phyloP scores from a whole-genome alignment of 2,329 filamentous ascomycete species.

The Taxawa tesnikishii region DNA sequence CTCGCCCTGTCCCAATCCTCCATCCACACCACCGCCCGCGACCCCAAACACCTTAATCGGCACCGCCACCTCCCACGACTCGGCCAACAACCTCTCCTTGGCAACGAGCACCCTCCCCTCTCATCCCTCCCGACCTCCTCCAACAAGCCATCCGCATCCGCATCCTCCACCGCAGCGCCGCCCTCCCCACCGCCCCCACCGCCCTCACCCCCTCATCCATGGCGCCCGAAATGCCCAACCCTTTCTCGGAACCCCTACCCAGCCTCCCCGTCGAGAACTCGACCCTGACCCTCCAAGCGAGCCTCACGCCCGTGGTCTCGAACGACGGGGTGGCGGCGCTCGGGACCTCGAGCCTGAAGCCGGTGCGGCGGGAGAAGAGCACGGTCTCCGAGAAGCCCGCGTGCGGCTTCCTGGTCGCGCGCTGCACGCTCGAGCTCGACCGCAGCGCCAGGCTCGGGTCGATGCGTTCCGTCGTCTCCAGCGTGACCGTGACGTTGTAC shows the following conservation, averaged over 20 bases:
- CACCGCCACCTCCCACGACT: conserved; percentile 24
- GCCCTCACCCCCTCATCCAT: conserved; percentile 61
- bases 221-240: conserved; percentile 10
- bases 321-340: conserved; percentile 79
- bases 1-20: conserved; percentile 3
- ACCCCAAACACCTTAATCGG: conserved; percentile 23
- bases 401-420: conserved; percentile 75
- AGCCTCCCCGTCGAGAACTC: conserved; percentile 78
- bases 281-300: conserved; percentile 81
- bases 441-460: conserved; percentile 70
- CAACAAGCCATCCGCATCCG: conserved; percentile 45
- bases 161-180: conserved; percentile 84
- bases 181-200: conserved; percentile 42
- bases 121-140: conserved; percentile 23
- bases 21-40: conserved; percentile 9
- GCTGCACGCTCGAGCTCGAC: conserved; percentile 72
- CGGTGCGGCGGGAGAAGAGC: conserved; percentile 64
- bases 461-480: conserved; percentile 80
- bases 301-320: conserved; percentile 72
- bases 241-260: conserved; percentile 9
- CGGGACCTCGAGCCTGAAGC: conserved; percentile 76
- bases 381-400: conserved; percentile 69
- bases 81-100: conserved; percentile 19
- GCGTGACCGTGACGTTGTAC: conserved; percentile 70
- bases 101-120: conserved; percentile 20